A percentile compares a stretch with the other conserved stretches of the same genome.
Conservation (phyloP, 371 early-diverging fungal genomes). For the Rhizopus microsporus region DNA sequence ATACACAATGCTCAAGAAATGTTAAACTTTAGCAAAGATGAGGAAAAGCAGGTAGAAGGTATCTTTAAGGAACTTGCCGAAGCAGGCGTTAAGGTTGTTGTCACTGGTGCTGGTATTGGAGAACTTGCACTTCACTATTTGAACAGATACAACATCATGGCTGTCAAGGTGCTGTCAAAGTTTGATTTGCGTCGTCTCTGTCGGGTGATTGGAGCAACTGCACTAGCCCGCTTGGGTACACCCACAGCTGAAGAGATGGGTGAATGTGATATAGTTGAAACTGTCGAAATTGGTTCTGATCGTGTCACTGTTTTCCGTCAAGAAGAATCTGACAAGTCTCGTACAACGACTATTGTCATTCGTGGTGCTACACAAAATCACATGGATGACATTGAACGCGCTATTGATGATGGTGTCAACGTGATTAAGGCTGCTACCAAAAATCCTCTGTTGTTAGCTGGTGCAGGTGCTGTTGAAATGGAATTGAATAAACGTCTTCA, state of each 20-base stretch:
- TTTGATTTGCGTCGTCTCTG: slow-evolving; percentile 96
- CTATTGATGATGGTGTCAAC: slow-evolving; percentile 98
- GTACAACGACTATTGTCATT: slow-evolving; percentile 94
- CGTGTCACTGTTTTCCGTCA: slow-evolving; percentile 96
- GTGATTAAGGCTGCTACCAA: slow-evolving; percentile 92
- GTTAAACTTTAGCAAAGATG: slow-evolving; percentile 96
- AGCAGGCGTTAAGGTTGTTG: slow-evolving; percentile 92
- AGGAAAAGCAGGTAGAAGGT: slow-evolving; percentile 77
- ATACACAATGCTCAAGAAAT: slow-evolving; percentile 97
- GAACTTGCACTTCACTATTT: slow-evolving; percentile 94
- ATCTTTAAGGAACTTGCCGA: slow-evolving; percentile 88
- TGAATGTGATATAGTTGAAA: slow-evolving; percentile 92
- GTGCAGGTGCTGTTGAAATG: slow-evolving; percentile 97
- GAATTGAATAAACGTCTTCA: slow-evolving; percentile 82
- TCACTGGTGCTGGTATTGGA: slow-evolving; percentile 88
- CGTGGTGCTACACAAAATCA: slow-evolving; percentile 98
- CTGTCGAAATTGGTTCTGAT: slow-evolving; percentile 96
- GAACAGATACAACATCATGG: slow-evolving; percentile 90
- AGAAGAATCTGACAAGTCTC: slow-evolving; percentile 69
- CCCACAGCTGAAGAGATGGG: slow-evolving; percentile 98
- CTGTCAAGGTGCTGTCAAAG: slow-evolving; percentile 90
- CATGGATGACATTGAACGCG: slow-evolving; percentile 97
- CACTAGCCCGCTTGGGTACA: slow-evolving; percentile 89
- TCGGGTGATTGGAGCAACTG: slow-evolving; percentile 92
- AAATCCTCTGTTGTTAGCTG: slow-evolving; percentile 87